These are phyloP conservation scores for Fraxinus latifolia DNA, from an alignment of 305 asterid genomes.

Conservation along the genomic window DNA sequence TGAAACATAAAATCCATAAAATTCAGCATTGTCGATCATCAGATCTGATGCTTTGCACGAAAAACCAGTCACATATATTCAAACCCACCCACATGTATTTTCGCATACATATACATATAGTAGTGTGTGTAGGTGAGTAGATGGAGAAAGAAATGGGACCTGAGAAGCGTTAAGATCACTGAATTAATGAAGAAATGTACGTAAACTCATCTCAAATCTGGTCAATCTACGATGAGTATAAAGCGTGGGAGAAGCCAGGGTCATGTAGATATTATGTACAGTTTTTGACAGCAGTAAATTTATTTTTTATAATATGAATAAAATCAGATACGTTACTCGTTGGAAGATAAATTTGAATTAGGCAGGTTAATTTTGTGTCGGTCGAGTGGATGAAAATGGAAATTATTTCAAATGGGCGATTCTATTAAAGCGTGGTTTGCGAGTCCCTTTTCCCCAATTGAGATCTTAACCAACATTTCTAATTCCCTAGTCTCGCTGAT, in stretches of 20 bases:
- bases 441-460: neutral
- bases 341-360: neutral
- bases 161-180: neutral
- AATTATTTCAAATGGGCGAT: neutral
- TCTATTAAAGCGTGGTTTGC: neutral
- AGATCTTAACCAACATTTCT: no score
- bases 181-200: neutral
- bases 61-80: neutral
- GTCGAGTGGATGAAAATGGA: neutral
- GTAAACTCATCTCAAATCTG: neutral
- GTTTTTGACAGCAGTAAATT: neutral
- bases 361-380: neutral
- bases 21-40: neutral
- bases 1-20: neutral
- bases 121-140: neutral
- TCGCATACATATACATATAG: neutral
- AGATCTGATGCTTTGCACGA: neutral
- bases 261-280: neutral
- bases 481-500: no score
- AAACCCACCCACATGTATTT: neutral
- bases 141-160: neutral
- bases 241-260: neutral
- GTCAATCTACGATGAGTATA: neutral
- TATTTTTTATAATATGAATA: neutral
- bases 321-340: neutral